Percentiles rank a stretch among this genome's conserved stretches.
phyloP scores from a whole-genome alignment of 805 yeast species.

The Kodamaea nitidulidarum region DNA sequence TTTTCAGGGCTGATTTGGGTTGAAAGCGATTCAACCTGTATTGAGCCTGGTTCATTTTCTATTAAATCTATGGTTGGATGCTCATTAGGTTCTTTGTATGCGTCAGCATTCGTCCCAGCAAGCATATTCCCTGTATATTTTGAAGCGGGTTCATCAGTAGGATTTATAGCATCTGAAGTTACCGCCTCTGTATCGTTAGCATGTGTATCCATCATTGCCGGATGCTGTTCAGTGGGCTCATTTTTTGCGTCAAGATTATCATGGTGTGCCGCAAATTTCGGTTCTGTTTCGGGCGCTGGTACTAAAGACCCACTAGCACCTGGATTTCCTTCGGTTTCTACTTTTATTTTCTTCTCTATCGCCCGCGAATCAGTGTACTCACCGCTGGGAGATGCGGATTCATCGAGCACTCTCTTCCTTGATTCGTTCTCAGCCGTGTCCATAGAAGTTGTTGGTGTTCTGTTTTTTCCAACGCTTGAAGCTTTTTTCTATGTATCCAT shows the following conservation, averaged over 20 bases:
- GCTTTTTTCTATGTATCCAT: neutral
- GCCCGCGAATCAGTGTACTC: neutral
- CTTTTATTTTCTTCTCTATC: constrained; percentile 5
- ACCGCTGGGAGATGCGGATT: neutral
- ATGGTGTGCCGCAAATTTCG: constrained; percentile 1
- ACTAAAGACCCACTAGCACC: neutral
- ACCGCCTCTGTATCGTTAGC: neutral
- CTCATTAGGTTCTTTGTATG: neutral
- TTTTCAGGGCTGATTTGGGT: too few species aligned
- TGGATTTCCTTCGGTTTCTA: neutral
- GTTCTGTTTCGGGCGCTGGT: constrained; percentile 1
- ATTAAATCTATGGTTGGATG: constrained; percentile 1
- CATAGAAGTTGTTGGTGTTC: constrained; percentile 2
- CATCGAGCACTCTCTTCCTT: constrained; percentile 3
- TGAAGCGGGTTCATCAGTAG: neutral
- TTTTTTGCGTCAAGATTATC: neutral
- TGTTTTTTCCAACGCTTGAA: neutral
- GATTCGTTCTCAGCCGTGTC: constrained; percentile 4
- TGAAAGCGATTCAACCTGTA: too few species aligned
- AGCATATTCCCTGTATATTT: neutral
- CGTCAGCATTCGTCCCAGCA: neutral
- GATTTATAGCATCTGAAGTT: neutral
- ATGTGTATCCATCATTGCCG: neutral
- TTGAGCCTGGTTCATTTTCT: neutral
- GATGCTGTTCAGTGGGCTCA: neutral